phyloP scores from a whole-genome alignment of 2,329 filamentous ascomycete genomes.

The Aspergillus glaucus region DNA sequence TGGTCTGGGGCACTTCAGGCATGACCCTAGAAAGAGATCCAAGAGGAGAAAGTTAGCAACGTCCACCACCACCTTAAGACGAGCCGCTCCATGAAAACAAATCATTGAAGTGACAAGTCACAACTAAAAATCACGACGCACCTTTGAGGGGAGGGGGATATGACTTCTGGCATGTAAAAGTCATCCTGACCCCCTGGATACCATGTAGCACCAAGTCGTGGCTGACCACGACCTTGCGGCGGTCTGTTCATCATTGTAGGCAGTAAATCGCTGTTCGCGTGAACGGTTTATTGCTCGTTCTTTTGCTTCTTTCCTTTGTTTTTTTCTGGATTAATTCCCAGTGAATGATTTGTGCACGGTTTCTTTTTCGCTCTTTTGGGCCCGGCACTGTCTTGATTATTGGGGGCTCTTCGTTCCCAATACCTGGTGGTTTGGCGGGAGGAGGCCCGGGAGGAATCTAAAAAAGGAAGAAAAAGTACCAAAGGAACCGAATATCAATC shows the following conservation, averaged over 20 bases:
- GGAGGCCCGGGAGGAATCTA: too few relatives aligned
- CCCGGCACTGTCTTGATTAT: too few relatives aligned
- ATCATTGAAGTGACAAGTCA: not conserved
- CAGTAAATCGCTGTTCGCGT: constrained; percentile 7
- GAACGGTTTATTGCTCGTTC: not conserved
- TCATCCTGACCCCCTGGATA: constrained; percentile 62
- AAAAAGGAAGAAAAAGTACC: too few relatives aligned
- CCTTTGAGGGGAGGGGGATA: constrained; percentile 66
- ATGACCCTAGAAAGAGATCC: constrained; percentile 60
- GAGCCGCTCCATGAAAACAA: not conserved
- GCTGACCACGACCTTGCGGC: constrained; percentile 34
- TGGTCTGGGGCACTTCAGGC: constrained; percentile 92
- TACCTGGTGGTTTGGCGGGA: too few relatives aligned
- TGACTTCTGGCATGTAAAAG: constrained; percentile 63
- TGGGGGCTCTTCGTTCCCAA: too few relatives aligned
- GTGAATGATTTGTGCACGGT: too few relatives aligned
- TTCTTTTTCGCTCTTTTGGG: too few relatives aligned
- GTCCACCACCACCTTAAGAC: constrained; percentile 7
- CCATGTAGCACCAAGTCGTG: constrained; percentile 56
- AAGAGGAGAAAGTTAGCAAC: constrained; percentile 20
- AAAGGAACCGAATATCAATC: too few relatives aligned
- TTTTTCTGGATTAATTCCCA: not conserved
- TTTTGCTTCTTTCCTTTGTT: not conserved
- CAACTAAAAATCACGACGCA: constrained; percentile 30
- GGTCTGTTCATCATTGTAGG: constrained; percentile 29